Conservation (phyloP, 2,329 filamentous ascomycete genomes). For the Aspergillus fructus region DNA sequence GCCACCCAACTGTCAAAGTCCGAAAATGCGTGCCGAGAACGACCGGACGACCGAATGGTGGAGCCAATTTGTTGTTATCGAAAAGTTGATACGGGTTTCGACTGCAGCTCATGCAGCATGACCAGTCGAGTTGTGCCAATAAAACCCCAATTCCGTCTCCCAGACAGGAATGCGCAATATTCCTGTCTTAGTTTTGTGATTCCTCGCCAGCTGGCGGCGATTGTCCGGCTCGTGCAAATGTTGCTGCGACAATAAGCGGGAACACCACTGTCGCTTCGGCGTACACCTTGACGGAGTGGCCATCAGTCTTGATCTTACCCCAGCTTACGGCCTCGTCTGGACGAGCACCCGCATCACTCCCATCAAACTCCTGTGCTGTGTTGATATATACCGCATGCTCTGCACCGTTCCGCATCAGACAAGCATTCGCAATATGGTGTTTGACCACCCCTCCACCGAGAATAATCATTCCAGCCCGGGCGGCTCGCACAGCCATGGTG, state of each 20-base stretch:
- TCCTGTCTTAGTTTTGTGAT: slow-evolving; percentile 12
- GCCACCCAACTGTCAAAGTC: not conserved
- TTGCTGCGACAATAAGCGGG: slow-evolving; percentile 65
- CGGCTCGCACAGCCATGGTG: slow-evolving; percentile 82
- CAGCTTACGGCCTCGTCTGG: slow-evolving; percentile 97
- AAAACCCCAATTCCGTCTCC: not conserved
- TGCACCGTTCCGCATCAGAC: slow-evolving; percentile 94
- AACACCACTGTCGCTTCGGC: slow-evolving; percentile 68
- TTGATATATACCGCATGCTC: slow-evolving; percentile 98
- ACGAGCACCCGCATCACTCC: slow-evolving; percentile 89
- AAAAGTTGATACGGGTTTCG: slow-evolving; percentile 1
- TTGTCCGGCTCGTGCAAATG: slow-evolving; percentile 54
- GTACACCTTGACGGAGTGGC: slow-evolving; percentile 85
- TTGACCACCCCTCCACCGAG: slow-evolving; percentile 94
- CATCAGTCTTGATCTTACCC: slow-evolving; percentile 94
- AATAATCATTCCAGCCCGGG: slow-evolving; percentile 90
- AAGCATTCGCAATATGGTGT: slow-evolving; percentile 97
- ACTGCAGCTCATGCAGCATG: slow-evolving; percentile 5
- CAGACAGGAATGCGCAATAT: not conserved
- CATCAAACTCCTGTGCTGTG: slow-evolving; percentile 95
- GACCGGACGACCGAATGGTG: not conserved
- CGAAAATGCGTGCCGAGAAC: not conserved
- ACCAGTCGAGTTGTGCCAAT: not conserved
- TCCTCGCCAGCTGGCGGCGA: slow-evolving; percentile 3
- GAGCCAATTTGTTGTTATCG: not conserved